Conservation (phyloP, 805 yeast genomes). For the Blastobotrys parvus region DNA sequence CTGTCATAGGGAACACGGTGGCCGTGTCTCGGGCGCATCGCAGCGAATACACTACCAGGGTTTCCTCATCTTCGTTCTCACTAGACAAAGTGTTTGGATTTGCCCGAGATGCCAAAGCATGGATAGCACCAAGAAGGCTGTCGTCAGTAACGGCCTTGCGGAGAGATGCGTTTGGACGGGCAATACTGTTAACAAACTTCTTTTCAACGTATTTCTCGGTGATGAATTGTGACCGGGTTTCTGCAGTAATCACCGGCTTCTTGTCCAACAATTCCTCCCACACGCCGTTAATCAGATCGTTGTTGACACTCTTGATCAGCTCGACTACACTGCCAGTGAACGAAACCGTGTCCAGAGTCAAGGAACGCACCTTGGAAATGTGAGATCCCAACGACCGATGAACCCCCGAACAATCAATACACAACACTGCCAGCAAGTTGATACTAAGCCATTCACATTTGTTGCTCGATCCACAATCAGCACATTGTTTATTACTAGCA, state of each 20-base stretch:
- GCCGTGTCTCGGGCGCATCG: constrained; percentile 21
- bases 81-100: constrained; percentile 22
- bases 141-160: constrained; percentile 28
- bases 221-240: constrained; percentile 50
- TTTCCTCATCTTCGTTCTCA: constrained; percentile 15
- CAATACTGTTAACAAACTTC: constrained; percentile 34
- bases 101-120: constrained; percentile 34
- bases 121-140: constrained; percentile 22
- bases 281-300: constrained; percentile 46
- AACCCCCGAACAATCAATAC: constrained; percentile 82
- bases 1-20: constrained; percentile 30
- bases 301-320: constrained; percentile 49
- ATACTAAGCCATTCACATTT: constrained; percentile 84
- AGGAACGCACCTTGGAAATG: constrained; percentile 66
- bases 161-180: constrained; percentile 28
- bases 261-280: constrained; percentile 40
- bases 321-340: constrained; percentile 52
- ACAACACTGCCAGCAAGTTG: constrained; percentile 60
- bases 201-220: constrained; percentile 55
- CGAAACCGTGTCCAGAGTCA: constrained; percentile 57
- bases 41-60: constrained; percentile 28
- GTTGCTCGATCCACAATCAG: constrained; percentile 62
- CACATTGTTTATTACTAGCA: constrained; percentile 56
- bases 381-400: constrained; percentile 83
- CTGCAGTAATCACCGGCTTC: constrained; percentile 30